Evolutionary conservation across 2,329 filamentous ascomycete species (phyloP), one percentile per base, ranked within the genome.

Genomic region (Pseudovirgaria hyperparasitica): DNA sequence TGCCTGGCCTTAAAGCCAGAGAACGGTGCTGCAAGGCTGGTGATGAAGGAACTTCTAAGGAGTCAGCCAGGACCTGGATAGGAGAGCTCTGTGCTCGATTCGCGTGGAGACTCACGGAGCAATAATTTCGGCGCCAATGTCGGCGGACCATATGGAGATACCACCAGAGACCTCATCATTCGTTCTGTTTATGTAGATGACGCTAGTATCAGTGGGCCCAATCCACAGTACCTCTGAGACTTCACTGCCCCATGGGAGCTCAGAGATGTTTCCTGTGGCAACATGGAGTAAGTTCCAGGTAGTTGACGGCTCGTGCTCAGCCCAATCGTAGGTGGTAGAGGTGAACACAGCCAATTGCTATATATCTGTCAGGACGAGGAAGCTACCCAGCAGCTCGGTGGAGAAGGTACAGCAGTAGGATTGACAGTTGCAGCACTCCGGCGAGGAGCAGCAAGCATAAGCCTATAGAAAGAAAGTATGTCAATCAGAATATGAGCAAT

Each of bases 161-260:
- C 50, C 50, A 13, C 50, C 50, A 7, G 45, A 42, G 6, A 37
- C 36, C 16, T 52, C 43, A 46, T 87, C 81, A 28, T 69, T 74
- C 30, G 76, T 74, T 31, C 65, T 65, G 13, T 66, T 50, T 39
- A 82, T 73, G 32, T 78, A 69, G 29, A 72, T 74, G 12, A 92
- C 62, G 12, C 73, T 54, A 4, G 46, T 50, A 15, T 50, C 37
- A 9, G 39, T 46, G 9, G 47, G 48, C 12, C 48, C 47, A 14
- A 53, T 33, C 48, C 48, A 53, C 5, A 38, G 41, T 12, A 46
- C 36, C 29, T 53, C 50, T 20, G 40, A 49, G 33, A 51, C 38
- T 24, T 50, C 50, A 30, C 39, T 48, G 15, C 38, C 24, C 27
- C 49, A 37, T n/a, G 41, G 43, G 5, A 45, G 45, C 16, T 48